These are phyloP conservation scores for Apophysomyces variabilis DNA, from an alignment of 371 early-diverging fungal species.

Conservation along the genomic window DNA sequence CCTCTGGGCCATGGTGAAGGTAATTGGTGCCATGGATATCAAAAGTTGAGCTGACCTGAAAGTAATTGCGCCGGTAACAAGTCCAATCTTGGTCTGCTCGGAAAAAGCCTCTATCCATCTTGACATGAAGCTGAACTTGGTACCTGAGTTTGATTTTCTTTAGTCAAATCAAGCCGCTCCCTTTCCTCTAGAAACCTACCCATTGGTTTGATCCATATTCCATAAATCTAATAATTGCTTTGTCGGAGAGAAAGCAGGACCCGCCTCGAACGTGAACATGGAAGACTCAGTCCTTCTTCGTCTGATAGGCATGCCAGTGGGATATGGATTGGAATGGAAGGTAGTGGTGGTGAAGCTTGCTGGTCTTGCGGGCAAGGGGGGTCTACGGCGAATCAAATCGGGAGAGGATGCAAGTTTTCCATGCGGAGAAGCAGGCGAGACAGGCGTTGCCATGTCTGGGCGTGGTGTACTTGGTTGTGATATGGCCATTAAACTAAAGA, in stretches of 20 bases:
- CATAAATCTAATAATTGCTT: constrained; percentile 45
- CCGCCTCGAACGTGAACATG: constrained; percentile 54
- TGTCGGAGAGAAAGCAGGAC: constrained; percentile 48
- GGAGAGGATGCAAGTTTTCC: constrained; percentile 24
- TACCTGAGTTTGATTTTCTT: constrained; percentile 25
- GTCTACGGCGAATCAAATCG: constrained; percentile 40
- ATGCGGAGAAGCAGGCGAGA: constrained; percentile 23
- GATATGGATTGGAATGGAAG: constrained; percentile 51
- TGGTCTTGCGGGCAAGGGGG: constrained; percentile 42
- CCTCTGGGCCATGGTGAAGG: constrained; percentile 42
- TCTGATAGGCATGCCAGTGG: constrained; percentile 33
- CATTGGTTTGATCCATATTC: constrained; percentile 49
- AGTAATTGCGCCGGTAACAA: constrained; percentile 92
- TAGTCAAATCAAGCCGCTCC: neutral
- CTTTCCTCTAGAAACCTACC: constrained; percentile 25
- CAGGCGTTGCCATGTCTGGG: constrained; percentile 18
- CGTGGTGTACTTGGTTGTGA: constrained; percentile 27
- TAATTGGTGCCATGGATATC: constrained; percentile 53
- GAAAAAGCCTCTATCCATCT: constrained; percentile 82
- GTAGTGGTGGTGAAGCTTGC: constrained; percentile 52
- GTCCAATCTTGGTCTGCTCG: constrained; percentile 85
- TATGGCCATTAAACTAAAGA: constrained; percentile 22
- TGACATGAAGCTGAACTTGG: constrained; percentile 60
- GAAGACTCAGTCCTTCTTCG: constrained; percentile 51
- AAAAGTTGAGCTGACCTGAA: constrained; percentile 81